These are phyloP conservation scores for Myriangium duriaei DNA, from an alignment of 2,329 filamentous ascomycete species.

Conservation along the genomic window DNA sequence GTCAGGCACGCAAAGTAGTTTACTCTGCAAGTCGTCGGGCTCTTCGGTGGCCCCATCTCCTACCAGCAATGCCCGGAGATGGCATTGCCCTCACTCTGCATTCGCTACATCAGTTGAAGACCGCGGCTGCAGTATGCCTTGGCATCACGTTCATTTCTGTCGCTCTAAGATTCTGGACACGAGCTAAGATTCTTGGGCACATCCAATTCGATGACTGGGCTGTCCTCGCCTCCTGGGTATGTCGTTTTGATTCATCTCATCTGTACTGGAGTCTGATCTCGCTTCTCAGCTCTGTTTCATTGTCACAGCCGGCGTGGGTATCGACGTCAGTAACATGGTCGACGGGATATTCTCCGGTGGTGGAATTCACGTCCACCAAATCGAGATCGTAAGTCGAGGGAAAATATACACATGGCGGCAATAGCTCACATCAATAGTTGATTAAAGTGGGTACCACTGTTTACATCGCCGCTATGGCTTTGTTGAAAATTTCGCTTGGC, in stretches of 20 bases:
- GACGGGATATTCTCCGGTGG: too few species aligned
- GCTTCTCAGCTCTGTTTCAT: not conserved
- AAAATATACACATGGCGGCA: too few species aligned
- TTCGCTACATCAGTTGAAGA: too few species aligned
- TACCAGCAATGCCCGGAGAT: too few species aligned
- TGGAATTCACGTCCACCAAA: too few species aligned
- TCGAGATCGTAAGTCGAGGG: too few species aligned
- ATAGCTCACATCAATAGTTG: too few species aligned
- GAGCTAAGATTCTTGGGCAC: not conserved
- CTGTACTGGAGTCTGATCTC: not conserved
- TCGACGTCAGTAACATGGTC: conserved; percentile 1
- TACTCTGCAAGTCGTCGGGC: too few species aligned
- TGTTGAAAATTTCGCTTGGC: conserved; percentile 4
- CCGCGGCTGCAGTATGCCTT: not conserved
- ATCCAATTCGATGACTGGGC: conserved; percentile 3
- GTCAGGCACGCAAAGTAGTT: too few species aligned
- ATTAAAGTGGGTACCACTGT: not conserved
- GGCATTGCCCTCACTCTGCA: too few species aligned
- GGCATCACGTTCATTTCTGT: not conserved
- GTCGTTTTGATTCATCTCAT: not conserved
- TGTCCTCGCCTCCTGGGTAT: not conserved
- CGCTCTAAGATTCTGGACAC: not conserved
- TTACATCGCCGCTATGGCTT: not conserved
- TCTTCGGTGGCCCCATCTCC: too few species aligned
- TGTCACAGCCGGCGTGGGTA: not conserved